Evolutionary conservation across 2,329 filamentous ascomycete genomes (phyloP), one percentile per base, ranked within the genome.

Genomic region (Achaetomium macrosporum): DNA sequence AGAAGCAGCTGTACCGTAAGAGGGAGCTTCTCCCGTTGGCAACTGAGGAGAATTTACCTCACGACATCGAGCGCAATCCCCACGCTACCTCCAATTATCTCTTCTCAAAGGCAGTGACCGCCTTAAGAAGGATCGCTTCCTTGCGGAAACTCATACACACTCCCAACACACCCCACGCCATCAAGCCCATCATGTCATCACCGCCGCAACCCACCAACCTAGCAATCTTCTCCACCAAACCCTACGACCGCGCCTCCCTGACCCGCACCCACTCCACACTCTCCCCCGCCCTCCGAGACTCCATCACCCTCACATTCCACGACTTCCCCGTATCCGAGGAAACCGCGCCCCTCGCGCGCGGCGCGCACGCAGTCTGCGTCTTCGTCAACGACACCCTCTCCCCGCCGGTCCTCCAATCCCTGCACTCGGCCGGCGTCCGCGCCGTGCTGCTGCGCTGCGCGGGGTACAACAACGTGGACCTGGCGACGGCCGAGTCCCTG

Each of bases 401-500:
- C 49, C 72, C 67, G 5, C 63, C 68, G 1, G 78, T 85, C 37
- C 71, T 86, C 41, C 65, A 71, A 17, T 68, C 70, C 0, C 75
- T 86, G 9, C 69, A 75, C 49, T 55, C 63, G 17, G 58, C 66
- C 40, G 81, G 81, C 61, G 74, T 83, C 42, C 73, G 73, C 44
- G 79, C 79, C 47, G 73, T 87, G 57, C 76, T 85, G 20, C 73
- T 87, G 51, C 81, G 84, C 48, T 87, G 84, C 66, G 84, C 84
- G 1, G 84, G 84, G 52, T 85, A 75, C 73, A 85, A 87, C 71
- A 81, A 85, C 60, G 78, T 87, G 54, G 79, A 87, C 63, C 76
- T 87, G 19, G 64, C 66, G 16, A 70, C 73, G 1, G 84, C 84
- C 50, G 71, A 75, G 59, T 63, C 66, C 17, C 73, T 81, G 3